Conservation (phyloP, 352 stramenopile species). For the Pythium oligandrum region DNA sequence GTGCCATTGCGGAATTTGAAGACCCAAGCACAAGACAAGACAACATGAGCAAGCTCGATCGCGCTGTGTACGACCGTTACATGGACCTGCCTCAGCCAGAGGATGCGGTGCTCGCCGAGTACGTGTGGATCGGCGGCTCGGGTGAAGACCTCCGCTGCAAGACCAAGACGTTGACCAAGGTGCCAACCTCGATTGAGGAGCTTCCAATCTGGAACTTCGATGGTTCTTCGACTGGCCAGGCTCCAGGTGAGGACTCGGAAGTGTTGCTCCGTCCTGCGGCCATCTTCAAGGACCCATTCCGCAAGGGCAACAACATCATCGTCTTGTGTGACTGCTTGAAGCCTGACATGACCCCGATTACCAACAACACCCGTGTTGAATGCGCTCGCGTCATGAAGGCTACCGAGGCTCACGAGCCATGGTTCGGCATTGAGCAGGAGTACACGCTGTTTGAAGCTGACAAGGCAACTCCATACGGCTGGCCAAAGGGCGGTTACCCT, state of each 20-base stretch:
- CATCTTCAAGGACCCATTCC: constrained; percentile 97
- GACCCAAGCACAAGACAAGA: constrained; percentile 2
- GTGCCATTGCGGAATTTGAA: constrained; percentile 27
- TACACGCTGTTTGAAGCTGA: constrained; percentile 93
- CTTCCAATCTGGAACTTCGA: constrained; percentile 98
- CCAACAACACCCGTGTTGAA: constrained; percentile 89
- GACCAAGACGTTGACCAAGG: constrained; percentile 88
- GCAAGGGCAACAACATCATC: constrained; percentile 93
- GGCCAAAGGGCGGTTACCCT: constrained; percentile 88
- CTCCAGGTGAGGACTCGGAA: constrained; percentile 96
- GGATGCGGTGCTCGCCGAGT: constrained; percentile 83
- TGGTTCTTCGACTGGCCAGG: constrained; percentile 94
- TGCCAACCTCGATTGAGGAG: constrained; percentile 61
- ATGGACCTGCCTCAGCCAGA: constrained; percentile 52
- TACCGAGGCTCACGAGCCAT: constrained; percentile 55
- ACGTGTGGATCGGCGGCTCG: constrained; percentile 94
- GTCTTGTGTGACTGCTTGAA: constrained; percentile 98
- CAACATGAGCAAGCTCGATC: constrained; percentile 81
- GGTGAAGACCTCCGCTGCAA: constrained; percentile 92
- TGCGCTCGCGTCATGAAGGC: constrained; percentile 68
- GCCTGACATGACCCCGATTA: constrained; percentile 88
- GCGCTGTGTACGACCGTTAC: constrained; percentile 76
- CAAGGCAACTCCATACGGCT: constrained; percentile 87
- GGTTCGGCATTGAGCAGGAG: constrained; percentile 98
- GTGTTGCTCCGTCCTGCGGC: constrained; percentile 90